Conservation (phyloP, 768 basidiomycete species). For the Kwoniella pini region DNA sequence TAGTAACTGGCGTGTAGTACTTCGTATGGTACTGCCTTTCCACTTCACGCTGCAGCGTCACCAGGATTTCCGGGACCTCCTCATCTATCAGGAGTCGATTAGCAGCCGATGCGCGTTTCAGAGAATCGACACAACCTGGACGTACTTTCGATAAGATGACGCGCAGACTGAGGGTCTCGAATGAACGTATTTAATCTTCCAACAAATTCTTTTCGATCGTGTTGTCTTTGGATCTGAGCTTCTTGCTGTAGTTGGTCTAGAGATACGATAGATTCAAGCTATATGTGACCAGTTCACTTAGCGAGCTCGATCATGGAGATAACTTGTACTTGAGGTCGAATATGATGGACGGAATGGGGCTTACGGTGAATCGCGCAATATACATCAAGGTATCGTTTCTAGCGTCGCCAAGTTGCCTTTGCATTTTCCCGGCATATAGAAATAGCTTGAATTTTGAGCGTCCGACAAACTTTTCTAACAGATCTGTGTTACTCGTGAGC, state of each 20-base stretch:
- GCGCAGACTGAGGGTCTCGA: slow-evolving; percentile 6
- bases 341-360: not conserved
- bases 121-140: not conserved
- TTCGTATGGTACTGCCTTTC: slow-evolving; percentile 7
- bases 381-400: slow-evolving; percentile 13
- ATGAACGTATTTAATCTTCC: slow-evolving; percentile 7
- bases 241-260: slow-evolving; percentile 3
- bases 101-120: not conserved
- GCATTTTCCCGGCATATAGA: slow-evolving; percentile 9
- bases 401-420: slow-evolving; percentile 9
- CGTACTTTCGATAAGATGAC: slow-evolving; percentile 10
- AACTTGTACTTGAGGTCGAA: too few species aligned
- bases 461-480: slow-evolving; percentile 5
- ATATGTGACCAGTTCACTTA: too few species aligned
- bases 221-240: slow-evolving; percentile 2
- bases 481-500: slow-evolving; percentile 6
- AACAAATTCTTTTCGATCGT: slow-evolving; percentile 8
- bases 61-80: slow-evolving; percentile 11
- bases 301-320: too few species aligned
- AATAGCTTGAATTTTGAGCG: slow-evolving; percentile 14
- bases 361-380: slow-evolving; percentile 11
- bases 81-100: not conserved
- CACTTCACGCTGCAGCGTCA: slow-evolving; percentile 4
- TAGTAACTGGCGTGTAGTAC: not conserved
- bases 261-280: slow-evolving; percentile 13